Conservation (phyloP, 495 filamentous ascomycete genomes). For the Penicillium malachiteum region DNA sequence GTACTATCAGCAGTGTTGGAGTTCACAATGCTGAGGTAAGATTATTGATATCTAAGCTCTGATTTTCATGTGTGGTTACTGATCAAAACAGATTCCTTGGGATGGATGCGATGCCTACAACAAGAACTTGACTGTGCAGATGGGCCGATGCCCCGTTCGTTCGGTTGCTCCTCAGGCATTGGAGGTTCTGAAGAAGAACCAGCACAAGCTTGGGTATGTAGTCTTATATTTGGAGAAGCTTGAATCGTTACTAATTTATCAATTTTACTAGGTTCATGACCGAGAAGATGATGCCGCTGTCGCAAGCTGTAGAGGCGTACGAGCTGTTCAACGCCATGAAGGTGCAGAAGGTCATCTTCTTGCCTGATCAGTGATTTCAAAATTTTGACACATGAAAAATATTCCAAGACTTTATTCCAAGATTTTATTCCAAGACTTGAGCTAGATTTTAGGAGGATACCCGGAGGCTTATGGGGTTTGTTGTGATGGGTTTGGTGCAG, state of each 20-base stretch:
- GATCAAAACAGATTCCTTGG: constrained; percentile 65
- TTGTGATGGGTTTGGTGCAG: no score
- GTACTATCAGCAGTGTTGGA: constrained; percentile 82
- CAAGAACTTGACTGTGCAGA: constrained; percentile 89
- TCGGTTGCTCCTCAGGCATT: constrained; percentile 79
- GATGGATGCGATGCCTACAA: constrained; percentile 77
- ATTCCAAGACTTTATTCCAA: no score
- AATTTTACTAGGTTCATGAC: constrained; percentile 72
- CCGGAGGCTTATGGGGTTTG: no score
- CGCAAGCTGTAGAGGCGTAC: constrained; percentile 82
- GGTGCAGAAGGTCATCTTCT: constrained; percentile 77
- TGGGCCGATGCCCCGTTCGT: constrained; percentile 90
- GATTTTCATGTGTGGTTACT: not conserved
- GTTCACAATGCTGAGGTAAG: constrained; percentile 86
- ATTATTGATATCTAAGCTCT: not conserved
- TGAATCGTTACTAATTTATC: not conserved
- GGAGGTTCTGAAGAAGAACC: constrained; percentile 75
- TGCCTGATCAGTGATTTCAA: constrained; percentile 44
- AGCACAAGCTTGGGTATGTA: constrained; percentile 75
- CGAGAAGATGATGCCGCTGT: constrained; percentile 88
- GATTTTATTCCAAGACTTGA: no score
- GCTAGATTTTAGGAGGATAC: no score
- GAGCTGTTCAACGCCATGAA: constrained; percentile 91
- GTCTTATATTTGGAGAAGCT: not conserved
- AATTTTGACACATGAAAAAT: no score